Evolutionary conservation across 202 grass and related monocot genomes (phyloP).

Genomic region (Alloteropsis angusta): DNA sequence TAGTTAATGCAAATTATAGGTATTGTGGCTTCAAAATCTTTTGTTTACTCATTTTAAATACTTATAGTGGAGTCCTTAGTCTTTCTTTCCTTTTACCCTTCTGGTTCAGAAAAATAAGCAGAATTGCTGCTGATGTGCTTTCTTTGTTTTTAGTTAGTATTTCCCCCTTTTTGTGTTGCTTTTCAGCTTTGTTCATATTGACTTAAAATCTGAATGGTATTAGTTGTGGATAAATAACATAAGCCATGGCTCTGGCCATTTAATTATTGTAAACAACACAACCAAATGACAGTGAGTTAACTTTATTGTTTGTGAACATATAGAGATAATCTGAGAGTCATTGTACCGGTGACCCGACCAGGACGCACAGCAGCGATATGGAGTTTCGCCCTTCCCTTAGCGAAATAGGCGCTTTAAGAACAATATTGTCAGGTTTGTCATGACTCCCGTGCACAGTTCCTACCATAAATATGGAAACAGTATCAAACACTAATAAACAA

Average conservation of each 20-base stretch:
- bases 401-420: conserved; percentile 37
- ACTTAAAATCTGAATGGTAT: neutral
- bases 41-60: neutral
- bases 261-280: neutral
- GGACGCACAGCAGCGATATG: conserved; percentile 58
- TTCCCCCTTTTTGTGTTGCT: neutral
- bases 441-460: conserved; percentile 53
- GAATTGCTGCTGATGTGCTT: neutral
- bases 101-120: neutral
- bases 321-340: conserved; percentile 17
- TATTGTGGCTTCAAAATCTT: neutral
- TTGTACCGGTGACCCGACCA: conserved; percentile 70
- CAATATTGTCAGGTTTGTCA: conserved; percentile 6
- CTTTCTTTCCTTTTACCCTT: neutral
- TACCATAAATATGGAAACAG: conserved; percentile 27
- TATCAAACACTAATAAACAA: neutral
- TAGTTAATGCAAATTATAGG: neutral
- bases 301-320: neutral
- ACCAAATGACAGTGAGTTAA: neutral
- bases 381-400: conserved; percentile 45
- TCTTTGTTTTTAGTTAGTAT: neutral
- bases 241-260: neutral
- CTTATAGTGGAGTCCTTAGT: neutral
- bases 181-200: neutral
- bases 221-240: neutral